phyloP scores from a whole-genome alignment of 1,284 basidiomycete species.

The Papiliotrema fonsecae region DNA sequence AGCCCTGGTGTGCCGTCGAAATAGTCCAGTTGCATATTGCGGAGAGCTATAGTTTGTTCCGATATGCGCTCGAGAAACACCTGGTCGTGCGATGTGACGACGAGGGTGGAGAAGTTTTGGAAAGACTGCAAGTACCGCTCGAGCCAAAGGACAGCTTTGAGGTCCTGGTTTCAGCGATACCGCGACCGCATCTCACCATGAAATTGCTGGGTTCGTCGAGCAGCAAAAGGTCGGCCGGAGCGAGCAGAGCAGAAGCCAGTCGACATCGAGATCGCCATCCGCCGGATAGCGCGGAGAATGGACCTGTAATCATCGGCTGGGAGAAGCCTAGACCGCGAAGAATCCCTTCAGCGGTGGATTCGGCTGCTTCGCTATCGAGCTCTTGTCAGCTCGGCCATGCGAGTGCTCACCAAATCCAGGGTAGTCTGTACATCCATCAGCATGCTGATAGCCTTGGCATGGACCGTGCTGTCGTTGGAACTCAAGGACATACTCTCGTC shows the following conservation, averaged over 20 bases:
- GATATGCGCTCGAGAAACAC: slow-evolving; percentile 63
- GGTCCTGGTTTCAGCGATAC: slow-evolving; percentile 22
- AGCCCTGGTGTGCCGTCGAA: slow-evolving; percentile 55
- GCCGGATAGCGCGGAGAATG: slow-evolving; percentile 57
- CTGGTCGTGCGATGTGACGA: slow-evolving; percentile 65
- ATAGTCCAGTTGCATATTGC: slow-evolving; percentile 56
- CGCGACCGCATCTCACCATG: slow-evolving; percentile 31
- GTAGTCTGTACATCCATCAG: slow-evolving; percentile 47
- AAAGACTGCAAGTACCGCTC: slow-evolving; percentile 55
- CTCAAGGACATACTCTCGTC: not conserved
- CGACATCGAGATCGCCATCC: slow-evolving; percentile 64
- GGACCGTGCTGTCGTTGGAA: slow-evolving; percentile 13
- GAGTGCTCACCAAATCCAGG: slow-evolving; percentile 47
- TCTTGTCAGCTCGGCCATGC: slow-evolving; percentile 5
- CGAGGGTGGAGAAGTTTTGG: slow-evolving; percentile 53
- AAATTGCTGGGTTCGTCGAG: slow-evolving; percentile 52
- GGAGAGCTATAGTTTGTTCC: slow-evolving; percentile 64
- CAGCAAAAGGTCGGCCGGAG: slow-evolving; percentile 49
- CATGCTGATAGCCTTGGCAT: slow-evolving; percentile 36
- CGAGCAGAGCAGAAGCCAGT: slow-evolving; percentile 50
- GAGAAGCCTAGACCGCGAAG: slow-evolving; percentile 63
- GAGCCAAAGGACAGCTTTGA: slow-evolving; percentile 49
- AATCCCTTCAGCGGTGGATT: slow-evolving; percentile 57
- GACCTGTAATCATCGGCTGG: slow-evolving; percentile 52
- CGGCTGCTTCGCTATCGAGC: slow-evolving; percentile 51